Conservation (phyloP, 257 asterid species). For the Scutellaria galericulata region DNA sequence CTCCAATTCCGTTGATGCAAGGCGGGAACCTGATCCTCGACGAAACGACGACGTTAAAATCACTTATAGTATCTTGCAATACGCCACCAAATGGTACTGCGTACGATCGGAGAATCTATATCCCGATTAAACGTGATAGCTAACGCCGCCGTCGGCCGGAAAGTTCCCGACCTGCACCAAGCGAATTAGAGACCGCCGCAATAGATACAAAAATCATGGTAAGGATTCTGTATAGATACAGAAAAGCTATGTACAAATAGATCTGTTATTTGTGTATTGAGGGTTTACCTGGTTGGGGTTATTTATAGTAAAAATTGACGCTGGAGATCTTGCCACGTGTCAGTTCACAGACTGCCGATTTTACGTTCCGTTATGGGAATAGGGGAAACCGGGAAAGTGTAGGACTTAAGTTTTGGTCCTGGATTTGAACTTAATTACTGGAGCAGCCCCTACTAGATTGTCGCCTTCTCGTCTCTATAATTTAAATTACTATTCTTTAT, state of each 20-base stretch:
- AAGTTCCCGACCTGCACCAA: conserved; percentile 76
- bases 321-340: conserved; percentile 34
- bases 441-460: not conserved
- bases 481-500: no score
- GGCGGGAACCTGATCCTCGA: conserved; percentile 52
- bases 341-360: not conserved
- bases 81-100: no score
- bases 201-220: conserved; percentile 1
- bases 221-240: no score
- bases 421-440: conserved; percentile 3
- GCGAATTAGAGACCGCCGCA: conserved; percentile 68
- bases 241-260: not conserved
- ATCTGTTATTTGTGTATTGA: not conserved
- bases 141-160: conserved; percentile 10
- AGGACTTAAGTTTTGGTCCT: not conserved
- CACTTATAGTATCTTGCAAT: not conserved
- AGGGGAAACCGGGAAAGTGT: not conserved
- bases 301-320: conserved; percentile 31
- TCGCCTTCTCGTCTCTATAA: no score
- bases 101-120: no score
- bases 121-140: no score
- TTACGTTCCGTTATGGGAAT: not conserved
- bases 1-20: conserved; percentile 71
- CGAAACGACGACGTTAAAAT: not conserved
- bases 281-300: not conserved